A percentile compares a stretch with the other conserved stretches of the same genome.
Conservation (phyloP, 768 basidiomycete genomes). For the Boletus subcaerulescens region DNA sequence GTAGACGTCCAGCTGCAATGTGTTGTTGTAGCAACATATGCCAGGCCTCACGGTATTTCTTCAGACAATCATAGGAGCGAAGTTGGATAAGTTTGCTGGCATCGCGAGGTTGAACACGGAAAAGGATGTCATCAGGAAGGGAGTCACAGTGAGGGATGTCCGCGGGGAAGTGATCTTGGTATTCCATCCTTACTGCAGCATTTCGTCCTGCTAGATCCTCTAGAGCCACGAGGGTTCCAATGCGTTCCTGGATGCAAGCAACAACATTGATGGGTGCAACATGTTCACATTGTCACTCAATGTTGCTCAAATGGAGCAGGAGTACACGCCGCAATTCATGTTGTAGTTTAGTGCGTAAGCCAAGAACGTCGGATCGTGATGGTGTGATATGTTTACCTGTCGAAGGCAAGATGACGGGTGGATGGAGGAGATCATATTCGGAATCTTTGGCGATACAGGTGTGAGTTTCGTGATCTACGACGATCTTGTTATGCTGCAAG, state of each 20-base stretch:
- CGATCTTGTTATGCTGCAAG: conserved; percentile 33
- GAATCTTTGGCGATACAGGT: conserved; percentile 2
- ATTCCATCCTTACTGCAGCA: not conserved
- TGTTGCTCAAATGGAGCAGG: too few species aligned
- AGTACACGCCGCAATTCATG: too few species aligned
- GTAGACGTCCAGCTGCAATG: conserved; percentile 31
- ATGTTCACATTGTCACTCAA: not conserved
- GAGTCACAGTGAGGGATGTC: conserved; percentile 25
- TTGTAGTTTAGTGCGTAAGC: too few species aligned
- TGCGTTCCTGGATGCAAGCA: not conserved
- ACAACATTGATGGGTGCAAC: not conserved
- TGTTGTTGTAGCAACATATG: conserved; percentile 32
- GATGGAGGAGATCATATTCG: conserved; percentile 7
- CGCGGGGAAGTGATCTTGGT: conserved; percentile 19
- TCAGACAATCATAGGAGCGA: conserved; percentile 30
- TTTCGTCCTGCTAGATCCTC: not conserved
- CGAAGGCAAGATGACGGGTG: not conserved
- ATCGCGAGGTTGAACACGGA: conserved; percentile 28
- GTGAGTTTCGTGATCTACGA: conserved; percentile 22
- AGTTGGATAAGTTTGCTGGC: not conserved
- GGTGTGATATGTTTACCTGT: too few species aligned
- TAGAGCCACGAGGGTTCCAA: fast-evolving
- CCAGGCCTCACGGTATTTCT: conserved; percentile 35
- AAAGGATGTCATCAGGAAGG: conserved; percentile 22
- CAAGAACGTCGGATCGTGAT: too few species aligned